A percentile compares a stretch with the other conserved stretches of the same genome.
Evolutionary conservation across 1,139 yeast species (phyloP).

Genomic region (Lodderomyces theae): DNA sequence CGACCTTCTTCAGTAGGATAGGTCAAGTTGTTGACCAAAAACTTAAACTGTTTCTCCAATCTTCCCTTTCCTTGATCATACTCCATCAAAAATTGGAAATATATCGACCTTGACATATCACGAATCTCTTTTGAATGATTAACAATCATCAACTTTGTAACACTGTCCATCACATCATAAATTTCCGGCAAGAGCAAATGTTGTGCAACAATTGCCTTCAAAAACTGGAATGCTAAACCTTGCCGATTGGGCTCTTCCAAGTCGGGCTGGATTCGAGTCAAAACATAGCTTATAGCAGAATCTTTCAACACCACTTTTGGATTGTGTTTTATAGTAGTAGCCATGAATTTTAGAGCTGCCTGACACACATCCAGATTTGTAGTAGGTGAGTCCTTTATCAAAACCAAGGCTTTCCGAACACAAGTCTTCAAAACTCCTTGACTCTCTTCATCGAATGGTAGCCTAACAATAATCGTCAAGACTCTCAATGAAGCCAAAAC

Average conservation of each 20-base stretch:
- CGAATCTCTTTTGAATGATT: constrained; percentile 82
- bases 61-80: constrained; percentile 92
- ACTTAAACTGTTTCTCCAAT: constrained; percentile 77
- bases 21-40: constrained; percentile 75
- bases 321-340: constrained; percentile 70
- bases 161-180: constrained; percentile 82
- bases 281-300: constrained; percentile 68
- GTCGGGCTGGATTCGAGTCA: constrained; percentile 81
- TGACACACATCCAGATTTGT: constrained; percentile 85
- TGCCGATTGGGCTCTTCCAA: constrained; percentile 88
- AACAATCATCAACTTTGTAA: constrained; percentile 84
- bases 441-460: constrained; percentile 60
- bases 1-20: constrained; percentile 89
- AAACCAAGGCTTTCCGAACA: constrained; percentile 60
- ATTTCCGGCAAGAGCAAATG: constrained; percentile 82
- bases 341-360: constrained; percentile 68
- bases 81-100: constrained; percentile 84
- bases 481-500: constrained; percentile 66
- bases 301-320: constrained; percentile 66
- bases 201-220: constrained; percentile 70
- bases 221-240: constrained; percentile 80
- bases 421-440: constrained; percentile 54
- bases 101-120: constrained; percentile 81
- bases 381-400: constrained; percentile 72
- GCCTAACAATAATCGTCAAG: constrained; percentile 55